Evolutionary conservation across 257 asterid genomes (phyloP).

Genomic region (Gynochthodes officinalis): DNA sequence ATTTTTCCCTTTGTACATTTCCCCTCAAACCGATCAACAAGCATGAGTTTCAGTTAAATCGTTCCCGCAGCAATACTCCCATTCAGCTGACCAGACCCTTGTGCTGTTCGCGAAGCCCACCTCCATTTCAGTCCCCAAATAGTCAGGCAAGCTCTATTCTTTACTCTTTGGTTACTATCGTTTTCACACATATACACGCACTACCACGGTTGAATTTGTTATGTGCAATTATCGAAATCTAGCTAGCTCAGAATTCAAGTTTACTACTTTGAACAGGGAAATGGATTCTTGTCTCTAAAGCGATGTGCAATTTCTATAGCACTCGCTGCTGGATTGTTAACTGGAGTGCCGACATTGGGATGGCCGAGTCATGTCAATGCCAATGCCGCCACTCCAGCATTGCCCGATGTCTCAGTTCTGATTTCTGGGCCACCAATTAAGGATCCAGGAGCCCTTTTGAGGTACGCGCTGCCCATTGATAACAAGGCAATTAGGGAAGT

Average conservation of each 20-base stretch:
- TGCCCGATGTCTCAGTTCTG: constrained; percentile 85
- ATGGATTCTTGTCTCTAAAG: constrained; percentile 41
- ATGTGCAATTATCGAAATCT: not conserved
- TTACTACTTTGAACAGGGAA: constrained; percentile 44
- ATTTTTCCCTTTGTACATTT: constrained; percentile 34
- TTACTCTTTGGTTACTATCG: not conserved
- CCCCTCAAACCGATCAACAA: constrained; percentile 24
- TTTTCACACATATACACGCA: too few relatives aligned
- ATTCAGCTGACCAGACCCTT: constrained; percentile 26
- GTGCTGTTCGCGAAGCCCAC: constrained; percentile 39
- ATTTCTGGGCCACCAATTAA: constrained; percentile 97
- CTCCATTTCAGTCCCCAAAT: constrained; percentile 27
- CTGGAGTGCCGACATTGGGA: constrained; percentile 53
- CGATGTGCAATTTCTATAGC: constrained; percentile 72
- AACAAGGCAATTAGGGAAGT: constrained; percentile 95
- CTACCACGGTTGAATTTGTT: not conserved
- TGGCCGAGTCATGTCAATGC: constrained; percentile 47
- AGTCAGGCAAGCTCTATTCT: constrained; percentile 43
- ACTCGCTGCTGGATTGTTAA: constrained; percentile 56
- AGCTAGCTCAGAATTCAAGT: too few relatives aligned
- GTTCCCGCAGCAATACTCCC: constrained; percentile 19
- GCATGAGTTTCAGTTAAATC: constrained; percentile 15
- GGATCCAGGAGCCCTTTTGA: constrained; percentile 89
- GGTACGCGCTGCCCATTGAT: constrained; percentile 88
- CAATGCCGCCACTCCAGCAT: constrained; percentile 44